Conservation (phyloP, 1,139 yeast species). For the Candida albicans region DNA sequence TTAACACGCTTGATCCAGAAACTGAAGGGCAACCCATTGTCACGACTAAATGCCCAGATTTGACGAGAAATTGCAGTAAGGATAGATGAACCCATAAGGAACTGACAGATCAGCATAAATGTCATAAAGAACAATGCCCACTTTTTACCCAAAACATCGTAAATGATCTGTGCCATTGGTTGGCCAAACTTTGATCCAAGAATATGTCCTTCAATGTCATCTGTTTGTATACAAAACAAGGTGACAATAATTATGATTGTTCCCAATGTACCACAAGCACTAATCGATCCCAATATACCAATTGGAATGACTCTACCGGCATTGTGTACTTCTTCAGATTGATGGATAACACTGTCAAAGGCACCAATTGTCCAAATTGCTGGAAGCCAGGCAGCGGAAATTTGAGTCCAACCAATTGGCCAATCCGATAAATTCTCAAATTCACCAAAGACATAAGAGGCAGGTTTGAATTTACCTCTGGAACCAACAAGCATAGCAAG, state of each 20-base stretch:
- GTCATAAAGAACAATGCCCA: conserved; percentile 71
- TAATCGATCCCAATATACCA: conserved; percentile 52
- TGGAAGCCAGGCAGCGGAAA: conserved; percentile 58
- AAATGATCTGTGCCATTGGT: conserved; percentile 64
- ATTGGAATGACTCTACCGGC: conserved; percentile 68
- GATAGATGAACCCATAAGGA: conserved; percentile 57
- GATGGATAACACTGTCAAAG: conserved; percentile 70
- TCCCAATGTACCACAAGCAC: conserved; percentile 61
- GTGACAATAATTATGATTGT: conserved; percentile 55
- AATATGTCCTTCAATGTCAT: conserved; percentile 44
- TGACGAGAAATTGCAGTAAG: conserved; percentile 38
- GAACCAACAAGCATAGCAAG: conserved; percentile 66
- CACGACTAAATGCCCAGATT: conserved; percentile 40
- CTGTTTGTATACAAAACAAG: conserved; percentile 52
- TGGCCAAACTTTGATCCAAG: conserved; percentile 49
- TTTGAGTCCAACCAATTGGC: conserved; percentile 65
- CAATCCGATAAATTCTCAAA: conserved; percentile 56
- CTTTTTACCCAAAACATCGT: conserved; percentile 61
- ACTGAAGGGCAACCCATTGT: conserved; percentile 44
- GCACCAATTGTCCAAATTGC: conserved; percentile 69
- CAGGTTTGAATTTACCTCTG: conserved; percentile 28
- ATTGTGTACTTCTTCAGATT: conserved; percentile 68
- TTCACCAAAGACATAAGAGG: conserved; percentile 52
- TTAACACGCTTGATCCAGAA: conserved; percentile 49
- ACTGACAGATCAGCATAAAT: conserved; percentile 58